phyloP scores from a whole-genome alignment of 306 rosid species.

The Prunus padus region DNA sequence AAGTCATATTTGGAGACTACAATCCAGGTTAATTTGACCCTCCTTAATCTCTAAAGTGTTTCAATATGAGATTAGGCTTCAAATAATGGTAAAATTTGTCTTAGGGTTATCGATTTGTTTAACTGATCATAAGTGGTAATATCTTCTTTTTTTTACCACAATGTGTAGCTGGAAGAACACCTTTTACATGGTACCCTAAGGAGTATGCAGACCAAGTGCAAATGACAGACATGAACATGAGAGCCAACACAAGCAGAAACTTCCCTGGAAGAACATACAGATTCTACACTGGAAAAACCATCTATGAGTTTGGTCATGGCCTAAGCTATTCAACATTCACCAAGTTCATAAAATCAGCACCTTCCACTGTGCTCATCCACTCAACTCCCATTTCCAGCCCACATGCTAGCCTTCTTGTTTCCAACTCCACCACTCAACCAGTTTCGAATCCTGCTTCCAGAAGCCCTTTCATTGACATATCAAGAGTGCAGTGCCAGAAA shows the following conservation, averaged over 20 bases:
- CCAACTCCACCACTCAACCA: constrained; percentile 12
- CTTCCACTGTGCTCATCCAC: constrained; percentile 42
- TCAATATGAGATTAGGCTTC: not conserved
- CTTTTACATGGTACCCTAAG: constrained; percentile 79
- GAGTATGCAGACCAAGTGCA: constrained; percentile 61
- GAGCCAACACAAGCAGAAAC: constrained; percentile 52
- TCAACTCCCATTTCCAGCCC: constrained; percentile 21
- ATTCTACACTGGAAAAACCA: constrained; percentile 52
- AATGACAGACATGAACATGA: constrained; percentile 83
- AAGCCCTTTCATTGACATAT: constrained; percentile 38
- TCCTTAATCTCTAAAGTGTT: not conserved
- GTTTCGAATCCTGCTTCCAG: not conserved
- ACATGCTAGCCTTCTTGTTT: constrained; percentile 4
- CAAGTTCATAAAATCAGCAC: constrained; percentile 40
- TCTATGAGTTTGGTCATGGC: constrained; percentile 69
- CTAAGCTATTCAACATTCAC: constrained; percentile 62
- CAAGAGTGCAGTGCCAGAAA: constrained; percentile 40
- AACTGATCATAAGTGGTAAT: not conserved
- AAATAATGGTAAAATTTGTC: too few relatives aligned
- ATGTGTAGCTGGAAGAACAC: constrained; percentile 58
- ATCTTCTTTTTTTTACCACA: not conserved
- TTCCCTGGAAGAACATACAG: constrained; percentile 74
- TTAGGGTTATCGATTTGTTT: not conserved
- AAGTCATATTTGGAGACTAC: constrained; percentile 70
- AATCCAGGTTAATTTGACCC: constrained; percentile 47